A percentile compares a stretch with the other conserved stretches of the same genome.
Conservation (phyloP, 75 land plant genomes). For the Cryptomeria japonica region DNA sequence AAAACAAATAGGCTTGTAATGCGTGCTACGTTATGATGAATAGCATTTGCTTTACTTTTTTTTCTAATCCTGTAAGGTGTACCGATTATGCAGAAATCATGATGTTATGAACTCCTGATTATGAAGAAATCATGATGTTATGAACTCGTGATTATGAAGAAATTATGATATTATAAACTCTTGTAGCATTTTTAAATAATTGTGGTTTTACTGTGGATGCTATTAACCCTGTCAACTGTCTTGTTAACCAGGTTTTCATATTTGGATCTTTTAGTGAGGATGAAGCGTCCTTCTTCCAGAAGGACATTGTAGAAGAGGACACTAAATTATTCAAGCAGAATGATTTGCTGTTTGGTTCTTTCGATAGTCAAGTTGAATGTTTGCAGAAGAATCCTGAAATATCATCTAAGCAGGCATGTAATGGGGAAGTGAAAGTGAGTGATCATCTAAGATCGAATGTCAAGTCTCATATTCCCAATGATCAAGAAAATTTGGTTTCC, state of each 20-base stretch:
- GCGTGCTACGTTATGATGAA: background rate
- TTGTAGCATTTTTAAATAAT: background rate
- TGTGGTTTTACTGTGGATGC: background rate
- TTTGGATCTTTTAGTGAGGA: constrained; percentile 82
- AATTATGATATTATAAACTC: background rate
- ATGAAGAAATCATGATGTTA: background rate
- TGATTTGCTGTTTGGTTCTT: constrained; percentile 39
- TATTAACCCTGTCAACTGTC: background rate
- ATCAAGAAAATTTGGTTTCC: background rate
- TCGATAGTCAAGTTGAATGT: constrained; percentile 18
- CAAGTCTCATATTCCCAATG: background rate
- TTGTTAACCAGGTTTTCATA: constrained; percentile 39
- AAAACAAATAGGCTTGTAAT: background rate
- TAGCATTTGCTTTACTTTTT: background rate
- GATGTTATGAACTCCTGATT: background rate
- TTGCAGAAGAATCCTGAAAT: constrained; percentile 8
- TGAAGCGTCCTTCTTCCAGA: constrained; percentile 45
- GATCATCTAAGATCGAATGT: constrained; percentile 15
- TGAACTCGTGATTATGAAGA: background rate
- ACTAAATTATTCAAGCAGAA: constrained; percentile 11
- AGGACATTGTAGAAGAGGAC: constrained; percentile 10
- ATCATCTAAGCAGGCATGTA: background rate
- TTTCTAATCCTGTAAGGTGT: background rate
- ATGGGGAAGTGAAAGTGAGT: background rate
- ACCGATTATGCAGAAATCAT: background rate